Evolutionary conservation across 1,284 basidiomycete genomes (phyloP), one percentile per base, ranked within the genome.

Genomic region (Chalciporus sp.): DNA sequence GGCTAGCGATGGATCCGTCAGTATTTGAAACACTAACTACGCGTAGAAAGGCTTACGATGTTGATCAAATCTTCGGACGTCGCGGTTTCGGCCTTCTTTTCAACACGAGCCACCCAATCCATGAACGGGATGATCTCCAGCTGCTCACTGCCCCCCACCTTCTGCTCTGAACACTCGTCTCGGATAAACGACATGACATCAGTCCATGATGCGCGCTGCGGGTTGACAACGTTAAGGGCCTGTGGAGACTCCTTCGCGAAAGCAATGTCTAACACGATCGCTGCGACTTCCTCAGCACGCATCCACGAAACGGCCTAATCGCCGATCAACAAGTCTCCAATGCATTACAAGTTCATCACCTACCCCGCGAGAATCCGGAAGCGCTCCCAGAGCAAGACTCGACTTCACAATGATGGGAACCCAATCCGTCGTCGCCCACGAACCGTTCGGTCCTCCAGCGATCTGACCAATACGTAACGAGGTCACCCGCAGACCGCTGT

Each of bases 401-500:
- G 68, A 69, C 46, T 63, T 64, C 23, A 23, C 23, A 23, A 23
- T 23, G 23, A 23, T 23, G 23, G 23, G 23, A 23, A 23, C 23
- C 23, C 66, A 70, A 28, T 71, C 65, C 2, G 55, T 59, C 9
- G 52, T 60, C 2, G 61, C 47, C 69, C 69, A 71, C 4, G 60
- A 59, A 11, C 70, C 69, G 16, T 56, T 53, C 0, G 56, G 52
- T 2, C 61, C 56, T 4, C 70, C 68, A 2, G 59, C 47, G 16
- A 71, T 61, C 51, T 71, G 70, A 6, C 68, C 68, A 31, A 69
- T 59, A 7, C 70, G 52, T 7, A 70, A 53, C 11, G 64, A 59
- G 1, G 60, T 64, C 1, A 57, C 48, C 3, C 41, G 47, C 8
- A 69, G 42, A n/a, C 64, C 60, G 11, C 58, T 55, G 44, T 47